phyloP scores from a whole-genome alignment of 2,329 filamentous ascomycete genomes.

The Tolypocladium pustulatum region DNA sequence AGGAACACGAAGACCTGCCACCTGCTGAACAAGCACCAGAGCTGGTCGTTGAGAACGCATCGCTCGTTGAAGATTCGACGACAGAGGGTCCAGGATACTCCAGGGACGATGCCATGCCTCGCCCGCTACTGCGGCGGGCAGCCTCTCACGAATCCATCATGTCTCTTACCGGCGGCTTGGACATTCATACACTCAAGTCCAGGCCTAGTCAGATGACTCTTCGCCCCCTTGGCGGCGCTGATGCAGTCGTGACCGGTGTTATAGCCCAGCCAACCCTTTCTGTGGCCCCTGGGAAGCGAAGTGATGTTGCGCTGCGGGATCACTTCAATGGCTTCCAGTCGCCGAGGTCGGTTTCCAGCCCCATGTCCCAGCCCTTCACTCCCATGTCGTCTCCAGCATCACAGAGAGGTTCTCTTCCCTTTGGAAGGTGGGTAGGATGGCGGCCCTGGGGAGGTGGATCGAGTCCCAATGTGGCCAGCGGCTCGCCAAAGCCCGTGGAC shows the following conservation, averaged over 20 bases:
- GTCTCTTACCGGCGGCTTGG: slow-evolving; percentile 76
- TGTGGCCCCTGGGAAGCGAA: slow-evolving; percentile 31
- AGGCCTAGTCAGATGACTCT: slow-evolving; percentile 66
- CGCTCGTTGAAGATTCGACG: slow-evolving; percentile 24
- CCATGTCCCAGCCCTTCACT: slow-evolving; percentile 17
- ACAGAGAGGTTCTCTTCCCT: slow-evolving; percentile 13
- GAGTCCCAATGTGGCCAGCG: slow-evolving; percentile 3
- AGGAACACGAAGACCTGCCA: slow-evolving; percentile 15
- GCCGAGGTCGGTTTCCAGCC: slow-evolving; percentile 19
- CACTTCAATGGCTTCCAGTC: slow-evolving; percentile 32
- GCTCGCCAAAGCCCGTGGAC: slow-evolving; percentile 9
- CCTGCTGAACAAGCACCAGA: slow-evolving; percentile 12
- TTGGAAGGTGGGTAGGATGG: slow-evolving; percentile 39
- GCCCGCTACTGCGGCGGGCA: slow-evolving; percentile 48
- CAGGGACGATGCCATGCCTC: slow-evolving; percentile 25
- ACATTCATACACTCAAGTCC: slow-evolving; percentile 73
- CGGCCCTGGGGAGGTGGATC: slow-evolving; percentile 30
- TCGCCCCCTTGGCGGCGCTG: slow-evolving; percentile 40
- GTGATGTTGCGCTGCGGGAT: slow-evolving; percentile 49
- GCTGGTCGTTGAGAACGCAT: slow-evolving; percentile 13
- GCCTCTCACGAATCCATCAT: slow-evolving; percentile 82
- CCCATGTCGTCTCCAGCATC: slow-evolving; percentile 13
- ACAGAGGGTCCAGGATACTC: slow-evolving; percentile 19
- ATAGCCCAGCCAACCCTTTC: slow-evolving; percentile 49
- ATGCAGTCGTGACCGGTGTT: slow-evolving; percentile 47